phyloP scores from a whole-genome alignment of 192 early-diverging fungal genomes.

The Rhizophlyctis rosea region DNA sequence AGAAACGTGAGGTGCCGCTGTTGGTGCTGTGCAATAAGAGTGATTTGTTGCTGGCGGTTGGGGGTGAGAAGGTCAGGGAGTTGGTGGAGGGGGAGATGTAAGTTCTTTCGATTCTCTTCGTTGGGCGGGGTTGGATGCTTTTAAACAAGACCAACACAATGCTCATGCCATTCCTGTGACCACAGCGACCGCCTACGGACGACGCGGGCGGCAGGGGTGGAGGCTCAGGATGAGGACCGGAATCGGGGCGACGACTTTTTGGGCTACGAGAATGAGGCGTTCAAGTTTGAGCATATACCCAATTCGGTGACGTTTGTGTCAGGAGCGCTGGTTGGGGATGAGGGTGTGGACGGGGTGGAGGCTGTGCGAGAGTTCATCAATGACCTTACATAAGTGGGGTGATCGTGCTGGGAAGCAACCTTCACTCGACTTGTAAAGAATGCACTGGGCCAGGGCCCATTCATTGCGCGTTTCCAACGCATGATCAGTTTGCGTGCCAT shows the following conservation, averaged over 20 bases:
- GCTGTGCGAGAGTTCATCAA: constrained; percentile 22
- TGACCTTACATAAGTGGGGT: too few relatives aligned
- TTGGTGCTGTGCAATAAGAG: constrained; percentile 83
- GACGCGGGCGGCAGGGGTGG: constrained; percentile 65
- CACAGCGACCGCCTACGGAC: constrained; percentile 60
- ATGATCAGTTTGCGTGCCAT: too few relatives aligned
- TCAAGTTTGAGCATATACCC: constrained; percentile 78
- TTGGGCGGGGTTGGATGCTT: too few relatives aligned
- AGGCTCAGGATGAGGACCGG: constrained; percentile 60
- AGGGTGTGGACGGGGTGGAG: constrained; percentile 46
- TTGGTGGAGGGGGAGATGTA: constrained; percentile 79
- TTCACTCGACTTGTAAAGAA: too few relatives aligned
- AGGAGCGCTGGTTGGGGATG: constrained; percentile 46
- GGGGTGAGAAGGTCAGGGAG: constrained; percentile 60
- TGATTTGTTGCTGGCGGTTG: constrained; percentile 69
- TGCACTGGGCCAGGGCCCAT: too few relatives aligned
- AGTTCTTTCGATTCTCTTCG: constrained; percentile 10
- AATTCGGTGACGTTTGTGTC: constrained; percentile 65
- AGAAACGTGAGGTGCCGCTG: constrained; percentile 56
- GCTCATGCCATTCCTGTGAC: too few relatives aligned
- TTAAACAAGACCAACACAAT: too few relatives aligned
- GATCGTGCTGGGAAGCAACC: too few relatives aligned
- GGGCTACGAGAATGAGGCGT: constrained; percentile 77
- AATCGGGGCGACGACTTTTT: constrained; percentile 60
- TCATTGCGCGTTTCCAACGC: too few relatives aligned